phyloP scores from a whole-genome alignment of 306 rosid genomes.

The Cicer bijugum region DNA sequence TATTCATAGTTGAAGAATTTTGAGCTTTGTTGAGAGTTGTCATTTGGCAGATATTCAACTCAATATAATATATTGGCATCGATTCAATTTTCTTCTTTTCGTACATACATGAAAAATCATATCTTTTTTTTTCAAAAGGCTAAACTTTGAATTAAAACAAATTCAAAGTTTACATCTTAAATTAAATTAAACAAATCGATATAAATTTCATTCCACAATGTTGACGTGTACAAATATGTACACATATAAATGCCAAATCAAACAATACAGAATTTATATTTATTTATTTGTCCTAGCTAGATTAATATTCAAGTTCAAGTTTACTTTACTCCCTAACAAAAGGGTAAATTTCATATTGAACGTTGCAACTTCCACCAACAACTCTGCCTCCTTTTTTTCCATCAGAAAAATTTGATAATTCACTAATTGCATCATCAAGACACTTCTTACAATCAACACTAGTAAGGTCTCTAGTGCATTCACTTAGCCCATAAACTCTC shows the following conservation, averaged over 20 bases:
- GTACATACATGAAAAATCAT: too few species aligned
- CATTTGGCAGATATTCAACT: too few species aligned
- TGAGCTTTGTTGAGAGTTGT: too few species aligned
- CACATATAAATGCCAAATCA: neutral
- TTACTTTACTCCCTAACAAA: slow-evolving; percentile 42
- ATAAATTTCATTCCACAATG: neutral
- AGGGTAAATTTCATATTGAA: slow-evolving; percentile 56
- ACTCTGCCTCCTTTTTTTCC: slow-evolving; percentile 60
- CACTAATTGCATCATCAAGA: slow-evolving; percentile 51
- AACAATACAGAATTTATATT: neutral
- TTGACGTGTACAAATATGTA: neutral
- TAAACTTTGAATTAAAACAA: too few species aligned
- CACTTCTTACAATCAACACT: slow-evolving; percentile 51
- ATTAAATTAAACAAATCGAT: too few species aligned
- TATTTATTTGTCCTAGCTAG: neutral
- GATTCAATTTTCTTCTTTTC: too few species aligned
- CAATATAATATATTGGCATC: too few species aligned
- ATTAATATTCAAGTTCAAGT: neutral
- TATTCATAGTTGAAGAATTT: too few species aligned
- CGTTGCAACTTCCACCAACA: slow-evolving; percentile 56
- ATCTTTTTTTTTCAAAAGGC: too few species aligned
- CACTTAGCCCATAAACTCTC: slow-evolving; percentile 48
- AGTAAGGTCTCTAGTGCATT: slow-evolving; percentile 56
- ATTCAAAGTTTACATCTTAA: too few species aligned
- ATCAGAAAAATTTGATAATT: slow-evolving; percentile 53